These are phyloP conservation scores for Alternaria sp. DNA, from an alignment of 2,329 filamentous ascomycete species.

Conservation along the genomic window DNA sequence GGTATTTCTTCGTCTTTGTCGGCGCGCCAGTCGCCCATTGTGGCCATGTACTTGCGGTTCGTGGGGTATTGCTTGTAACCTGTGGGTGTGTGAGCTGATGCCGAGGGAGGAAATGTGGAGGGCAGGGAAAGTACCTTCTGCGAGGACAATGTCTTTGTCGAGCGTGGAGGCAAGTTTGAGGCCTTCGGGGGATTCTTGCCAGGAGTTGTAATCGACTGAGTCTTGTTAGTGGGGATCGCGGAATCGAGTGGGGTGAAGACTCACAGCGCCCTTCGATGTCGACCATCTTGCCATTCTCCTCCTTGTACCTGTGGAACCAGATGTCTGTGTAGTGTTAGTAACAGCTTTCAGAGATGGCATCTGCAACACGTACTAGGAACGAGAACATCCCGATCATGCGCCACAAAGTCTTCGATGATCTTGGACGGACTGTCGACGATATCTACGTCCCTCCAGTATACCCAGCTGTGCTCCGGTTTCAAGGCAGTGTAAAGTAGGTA, in stretches of 20 bases:
- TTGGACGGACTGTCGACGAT: conserved; percentile 87
- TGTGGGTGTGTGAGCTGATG: conserved; percentile 42
- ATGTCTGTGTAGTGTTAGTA: conserved; percentile 68
- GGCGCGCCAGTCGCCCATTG: conserved; percentile 88
- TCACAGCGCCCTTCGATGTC: conserved; percentile 96
- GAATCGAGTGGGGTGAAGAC: conserved; percentile 35
- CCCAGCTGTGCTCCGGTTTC: conserved; percentile 95
- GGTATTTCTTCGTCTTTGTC: conserved; percentile 92
- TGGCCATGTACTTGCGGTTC: conserved; percentile 85
- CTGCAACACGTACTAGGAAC: conserved; percentile 78
- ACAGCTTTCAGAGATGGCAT: background rate
- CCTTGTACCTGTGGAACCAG: conserved; percentile 91
- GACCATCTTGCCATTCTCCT: conserved; percentile 63
- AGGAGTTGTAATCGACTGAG: conserved; percentile 96
- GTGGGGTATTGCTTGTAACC: conserved; percentile 95
- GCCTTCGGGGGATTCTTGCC: conserved; percentile 90
- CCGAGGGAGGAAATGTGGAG: background rate
- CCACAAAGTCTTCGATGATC: conserved; percentile 94
- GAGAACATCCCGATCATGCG: conserved; percentile 89
- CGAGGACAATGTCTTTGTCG: conserved; percentile 81
- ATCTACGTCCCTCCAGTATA: conserved; percentile 98
- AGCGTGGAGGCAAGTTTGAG: conserved; percentile 75
- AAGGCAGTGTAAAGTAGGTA: conserved; percentile 84
- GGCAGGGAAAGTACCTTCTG: conserved; percentile 70
- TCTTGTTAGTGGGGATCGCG: background rate